Evolutionary conservation across 2,329 filamentous ascomycete genomes (phyloP), one percentile per base, ranked within the genome.

Genomic region (Aspergillus hortae): DNA sequence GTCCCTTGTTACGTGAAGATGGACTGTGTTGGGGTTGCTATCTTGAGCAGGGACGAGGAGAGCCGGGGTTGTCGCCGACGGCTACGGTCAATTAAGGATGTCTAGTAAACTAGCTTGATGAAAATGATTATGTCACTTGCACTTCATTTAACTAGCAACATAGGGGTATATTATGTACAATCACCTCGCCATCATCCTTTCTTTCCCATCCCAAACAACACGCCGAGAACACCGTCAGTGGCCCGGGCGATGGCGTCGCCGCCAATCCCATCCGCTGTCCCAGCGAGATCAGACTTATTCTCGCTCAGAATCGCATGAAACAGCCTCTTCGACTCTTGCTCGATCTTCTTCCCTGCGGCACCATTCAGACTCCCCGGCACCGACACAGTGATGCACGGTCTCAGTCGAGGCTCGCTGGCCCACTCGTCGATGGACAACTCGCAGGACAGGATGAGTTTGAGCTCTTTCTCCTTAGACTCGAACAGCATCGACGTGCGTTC

Each of bases 371-470:
- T 53, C 7, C 46, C 49, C 6, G 57, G 49, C 3, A 56, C 43
- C 6, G 66, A 67, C 15, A 74, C 59, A 43, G 62, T 71, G 23
- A 74, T 64, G 46, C 66, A 67, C 2, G 71, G 66, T 15, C 58
- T 57, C n/a, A 74, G 56, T 17, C 67, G 66, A 3, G 71, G 68
- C 49, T 74, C 72, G 33, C 71, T 64, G 15, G 70, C 71, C 72
- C 72, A 74, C 21, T 69, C 62, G 51, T 74, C 70, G 35, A 74
- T 57, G 11, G 46, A 54, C 41, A 74, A 52, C 4, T 60, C 54
- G 52, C 71, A 74, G 10, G 67, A 66, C 14, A 74, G 49, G 10
- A 74, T 61, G 2, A 72, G 53, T 41, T 58, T 57, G 48, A 49
- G 38, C 32, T 42, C 23, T 33, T 23, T 46, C 44, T 42, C 53